These are phyloP conservation scores for Dioszegia aurantiaca DNA, from an alignment of 768 basidiomycete species.

Conservation along the genomic window DNA sequence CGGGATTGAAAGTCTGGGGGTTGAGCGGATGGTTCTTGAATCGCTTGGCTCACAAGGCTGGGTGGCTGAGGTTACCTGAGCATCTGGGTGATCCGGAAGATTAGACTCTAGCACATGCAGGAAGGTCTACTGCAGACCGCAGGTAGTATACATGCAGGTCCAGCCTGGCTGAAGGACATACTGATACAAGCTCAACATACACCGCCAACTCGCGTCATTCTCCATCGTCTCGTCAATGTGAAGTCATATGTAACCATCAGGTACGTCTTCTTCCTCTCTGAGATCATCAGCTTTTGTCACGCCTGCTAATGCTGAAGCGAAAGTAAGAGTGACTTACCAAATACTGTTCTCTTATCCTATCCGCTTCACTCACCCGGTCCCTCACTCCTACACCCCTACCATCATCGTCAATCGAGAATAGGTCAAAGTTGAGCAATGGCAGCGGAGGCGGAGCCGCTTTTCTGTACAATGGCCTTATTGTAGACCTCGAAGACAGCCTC, in stretches of 20 bases:
- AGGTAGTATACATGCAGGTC: background rate
- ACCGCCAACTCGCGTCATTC: background rate
- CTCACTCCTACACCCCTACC: background rate
- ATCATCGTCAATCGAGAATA: constrained; percentile 1
- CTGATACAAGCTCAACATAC: too few species aligned
- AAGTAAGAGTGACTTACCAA: background rate
- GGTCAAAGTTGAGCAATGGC: constrained; percentile 1
- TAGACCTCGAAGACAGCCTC: constrained; percentile 5
- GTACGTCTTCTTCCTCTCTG: background rate
- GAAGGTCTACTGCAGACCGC: background rate
- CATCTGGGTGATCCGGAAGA: constrained; percentile 19
- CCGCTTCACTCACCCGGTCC: constrained; percentile 6
- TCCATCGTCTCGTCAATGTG: too few species aligned
- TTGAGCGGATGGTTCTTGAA: constrained; percentile 49
- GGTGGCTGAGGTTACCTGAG: constrained; percentile 27
- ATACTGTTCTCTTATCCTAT: constrained; percentile 7
- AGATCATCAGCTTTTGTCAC: background rate
- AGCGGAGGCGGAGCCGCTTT: constrained; percentile 4
- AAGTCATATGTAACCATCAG: background rate
- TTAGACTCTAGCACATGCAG: background rate
- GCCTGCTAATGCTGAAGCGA: background rate
- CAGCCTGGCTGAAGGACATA: too few species aligned
- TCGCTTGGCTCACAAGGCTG: constrained; percentile 30
- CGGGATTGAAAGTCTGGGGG: constrained; percentile 45
- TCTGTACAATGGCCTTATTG: background rate